Conservation (phyloP, 257 asterid species). For the Lithospermum erythrorhizon region DNA sequence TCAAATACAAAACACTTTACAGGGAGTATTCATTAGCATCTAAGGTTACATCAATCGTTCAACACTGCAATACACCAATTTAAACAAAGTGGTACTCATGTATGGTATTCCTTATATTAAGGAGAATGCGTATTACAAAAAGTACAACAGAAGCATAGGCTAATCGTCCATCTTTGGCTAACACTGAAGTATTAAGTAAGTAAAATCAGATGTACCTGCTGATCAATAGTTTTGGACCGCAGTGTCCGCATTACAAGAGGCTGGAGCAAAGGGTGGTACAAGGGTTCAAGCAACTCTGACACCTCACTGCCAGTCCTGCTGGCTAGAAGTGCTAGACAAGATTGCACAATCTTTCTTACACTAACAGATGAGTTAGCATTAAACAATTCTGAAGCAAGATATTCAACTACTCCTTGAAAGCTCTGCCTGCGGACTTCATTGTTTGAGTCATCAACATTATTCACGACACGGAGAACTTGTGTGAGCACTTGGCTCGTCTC, state of each 20-base stretch:
- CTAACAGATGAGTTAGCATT: conserved; percentile 79
- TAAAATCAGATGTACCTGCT: conserved; percentile 45
- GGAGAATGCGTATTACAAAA: too few relatives aligned
- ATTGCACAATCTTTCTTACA: conserved; percentile 90
- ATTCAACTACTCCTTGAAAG: conserved; percentile 92
- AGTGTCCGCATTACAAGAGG: conserved; percentile 86
- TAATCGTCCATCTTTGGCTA: background rate
- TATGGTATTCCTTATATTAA: too few relatives aligned
- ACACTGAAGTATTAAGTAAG: conserved; percentile 5
- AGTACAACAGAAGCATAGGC: too few relatives aligned
- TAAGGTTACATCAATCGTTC: too few relatives aligned
- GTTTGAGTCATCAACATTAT: conserved; percentile 93
- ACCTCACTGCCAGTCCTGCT: conserved; percentile 99
- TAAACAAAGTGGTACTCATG: too few relatives aligned
- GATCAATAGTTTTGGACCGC: conserved; percentile 92
- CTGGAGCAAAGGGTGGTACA: conserved; percentile 88
- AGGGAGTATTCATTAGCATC: too few relatives aligned
- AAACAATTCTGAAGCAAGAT: conserved; percentile 82
- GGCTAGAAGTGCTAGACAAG: conserved; percentile 96
- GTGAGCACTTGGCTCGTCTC: conserved; percentile 97
- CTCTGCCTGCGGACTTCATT: conserved; percentile 91
- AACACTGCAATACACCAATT: too few relatives aligned
- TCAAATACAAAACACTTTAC: background rate
- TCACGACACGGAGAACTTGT: conserved; percentile 94
- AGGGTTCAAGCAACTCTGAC: conserved; percentile 93